phyloP scores from a whole-genome alignment of 768 basidiomycete species.

The Astraeus odoratus region DNA sequence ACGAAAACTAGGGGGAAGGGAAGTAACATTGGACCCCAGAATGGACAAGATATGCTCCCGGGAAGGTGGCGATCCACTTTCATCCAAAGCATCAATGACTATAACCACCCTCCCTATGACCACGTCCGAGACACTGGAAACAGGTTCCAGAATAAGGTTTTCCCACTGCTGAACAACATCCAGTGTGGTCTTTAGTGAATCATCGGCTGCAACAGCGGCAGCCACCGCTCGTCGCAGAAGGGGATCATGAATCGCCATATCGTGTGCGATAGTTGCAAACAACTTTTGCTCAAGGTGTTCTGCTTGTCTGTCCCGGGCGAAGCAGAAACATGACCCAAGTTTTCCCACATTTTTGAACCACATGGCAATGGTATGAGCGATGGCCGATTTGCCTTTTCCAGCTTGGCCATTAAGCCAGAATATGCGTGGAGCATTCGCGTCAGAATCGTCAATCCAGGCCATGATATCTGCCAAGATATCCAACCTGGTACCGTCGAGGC shows the following conservation, averaged over 20 bases:
- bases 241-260: too few species aligned
- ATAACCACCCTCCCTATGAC: too few species aligned
- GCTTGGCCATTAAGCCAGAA: conserved; percentile 13
- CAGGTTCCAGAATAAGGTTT: neutral
- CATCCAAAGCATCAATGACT: too few species aligned
- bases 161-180: neutral
- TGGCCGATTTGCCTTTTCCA: too few species aligned
- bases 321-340: too few species aligned
- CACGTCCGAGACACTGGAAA: neutral
- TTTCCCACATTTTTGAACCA: too few species aligned
- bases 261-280: conserved; percentile 6
- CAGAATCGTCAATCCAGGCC: conserved; percentile 14
- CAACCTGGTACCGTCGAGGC: conserved; percentile 15
- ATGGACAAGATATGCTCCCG: too few species aligned
- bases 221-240: too few species aligned
- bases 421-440: conserved; percentile 1
- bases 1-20: neutral
- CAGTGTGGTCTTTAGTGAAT: neutral
- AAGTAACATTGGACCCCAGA: neutral
- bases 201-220: neutral
- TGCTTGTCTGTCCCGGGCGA: too few species aligned
- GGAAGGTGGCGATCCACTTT: too few species aligned
- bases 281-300: conserved; percentile 5
- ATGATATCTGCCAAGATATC: conserved; percentile 19
- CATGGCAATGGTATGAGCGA: too few species aligned